Evolutionary conservation across 177 flowering plant genomes (phyloP).

Genomic region (Vitis hybrid): DNA sequence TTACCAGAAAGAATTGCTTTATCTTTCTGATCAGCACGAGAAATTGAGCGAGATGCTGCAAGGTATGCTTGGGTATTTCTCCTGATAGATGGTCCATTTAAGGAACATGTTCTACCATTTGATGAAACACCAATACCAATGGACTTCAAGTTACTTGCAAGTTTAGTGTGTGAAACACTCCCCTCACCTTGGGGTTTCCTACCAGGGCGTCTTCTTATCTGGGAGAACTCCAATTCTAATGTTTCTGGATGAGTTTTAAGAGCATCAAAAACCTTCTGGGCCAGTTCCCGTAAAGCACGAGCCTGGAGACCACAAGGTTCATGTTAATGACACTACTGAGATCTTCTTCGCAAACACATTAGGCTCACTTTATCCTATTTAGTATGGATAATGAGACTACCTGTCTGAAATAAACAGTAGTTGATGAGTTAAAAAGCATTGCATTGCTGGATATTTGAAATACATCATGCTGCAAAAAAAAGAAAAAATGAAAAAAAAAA

Average conservation of each 20-base stretch:
- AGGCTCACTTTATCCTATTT: not conserved
- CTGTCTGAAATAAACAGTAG: conserved; percentile 42
- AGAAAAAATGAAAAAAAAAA: not conserved
- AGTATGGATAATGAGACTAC: conserved; percentile 15
- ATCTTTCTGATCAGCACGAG: conserved; percentile 6
- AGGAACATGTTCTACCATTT: conserved; percentile 11
- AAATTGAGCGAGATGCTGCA: conserved; percentile 2
- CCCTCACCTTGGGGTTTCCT: conserved; percentile 20
- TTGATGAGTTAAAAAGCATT: conserved; percentile 46
- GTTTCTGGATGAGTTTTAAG: conserved; percentile 40
- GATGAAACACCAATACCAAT: conserved; percentile 9
- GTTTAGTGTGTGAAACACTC: conserved; percentile 9
- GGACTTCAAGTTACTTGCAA: conserved; percentile 6
- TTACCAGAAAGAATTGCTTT: conserved; percentile 18
- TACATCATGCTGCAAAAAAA: conserved; percentile 40
- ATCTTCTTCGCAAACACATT: not conserved
- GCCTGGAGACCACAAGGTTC: conserved; percentile 31
- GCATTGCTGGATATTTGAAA: conserved; percentile 48
- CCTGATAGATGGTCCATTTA: conserved; percentile 10
- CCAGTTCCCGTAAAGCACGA: conserved; percentile 37
- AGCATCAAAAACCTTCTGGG: conserved; percentile 34
- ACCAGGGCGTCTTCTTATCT: conserved; percentile 24
- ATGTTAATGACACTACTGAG: not conserved
- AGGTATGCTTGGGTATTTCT: conserved; percentile 8
- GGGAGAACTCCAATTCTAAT: conserved; percentile 22